Evolutionary conservation across 805 yeast genomes (phyloP), one percentile per base, ranked within the genome.

Genomic region (Ogataea allantospora): DNA sequence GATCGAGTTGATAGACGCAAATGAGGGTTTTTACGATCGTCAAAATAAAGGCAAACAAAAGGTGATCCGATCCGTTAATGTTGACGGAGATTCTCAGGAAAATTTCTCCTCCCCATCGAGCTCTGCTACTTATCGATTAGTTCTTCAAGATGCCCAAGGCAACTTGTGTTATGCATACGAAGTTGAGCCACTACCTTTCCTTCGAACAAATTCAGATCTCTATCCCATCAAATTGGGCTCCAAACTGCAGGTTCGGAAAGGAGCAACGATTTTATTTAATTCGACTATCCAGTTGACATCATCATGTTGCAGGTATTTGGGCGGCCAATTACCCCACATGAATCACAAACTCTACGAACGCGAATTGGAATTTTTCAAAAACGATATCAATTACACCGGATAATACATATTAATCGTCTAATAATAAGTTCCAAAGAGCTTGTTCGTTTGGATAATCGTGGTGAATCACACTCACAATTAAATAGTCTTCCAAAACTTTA

Each of bases 401-500:
- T 48, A 17, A 23, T 17, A 22, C 22, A 24, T 24, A 26, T 19
- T 43, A 42, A 23, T 44, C 46, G 17, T 56, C 60, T 35, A 75
- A 58, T 33, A 85, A 60, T 34, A 77, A 50, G 15, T 79, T 80
- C 97, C 97, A 88, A 34, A 88, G 69, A 1, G 80, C 95, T 42
- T 71, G 66, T 51, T 80, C 87, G 38, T 80, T 73, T 32, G 77
- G 75, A 62, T 72, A 88, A 55, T 89, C 91, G 56, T 89, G 96
- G 58, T 86, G 88, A 20, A 91, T 81, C 45, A 91, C 71, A 28
- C 96, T 83, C n/a, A 88, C 88, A 51, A 93, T 69, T 48, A 76
- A 78, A 47, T 83, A 85, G 35, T 77, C 71, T 25, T 78, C 71
- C 56, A 79, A 72, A 23, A 88, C 70, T 13, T 67, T 57, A 38